A percentile compares a stretch with the other conserved stretches of the same genome.
Conservation (phyloP, 2,329 filamentous ascomycete species). For the Colletotrichum australisinense region DNA sequence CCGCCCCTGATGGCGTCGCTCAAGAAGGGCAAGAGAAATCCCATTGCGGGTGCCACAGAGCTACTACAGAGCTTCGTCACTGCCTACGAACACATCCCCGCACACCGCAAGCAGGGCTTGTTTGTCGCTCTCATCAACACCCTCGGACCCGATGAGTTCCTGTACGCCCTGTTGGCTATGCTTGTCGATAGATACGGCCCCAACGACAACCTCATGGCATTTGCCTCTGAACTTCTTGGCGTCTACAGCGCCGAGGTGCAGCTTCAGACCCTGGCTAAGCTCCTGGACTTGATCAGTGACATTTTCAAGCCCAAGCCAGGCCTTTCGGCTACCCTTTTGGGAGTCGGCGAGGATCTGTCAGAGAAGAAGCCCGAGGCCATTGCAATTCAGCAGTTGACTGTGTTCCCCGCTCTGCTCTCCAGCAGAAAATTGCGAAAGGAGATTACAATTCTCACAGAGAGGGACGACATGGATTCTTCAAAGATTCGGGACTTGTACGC, state of each 20-base stretch:
- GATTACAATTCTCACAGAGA: conserved; percentile 66
- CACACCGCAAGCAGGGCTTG: conserved; percentile 83
- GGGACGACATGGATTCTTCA: conserved; percentile 74
- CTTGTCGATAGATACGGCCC: conserved; percentile 90
- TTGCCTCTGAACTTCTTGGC: conserved; percentile 79
- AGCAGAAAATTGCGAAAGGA: conserved; percentile 68
- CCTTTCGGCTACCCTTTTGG: conserved; percentile 80
- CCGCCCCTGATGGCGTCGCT: conserved; percentile 90
- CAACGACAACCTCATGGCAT: conserved; percentile 77
- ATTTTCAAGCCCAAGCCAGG: conserved; percentile 79
- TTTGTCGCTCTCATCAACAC: conserved; percentile 89
- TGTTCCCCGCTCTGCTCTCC: conserved; percentile 68
- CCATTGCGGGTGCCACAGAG: conserved; percentile 86
- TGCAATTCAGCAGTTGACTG: conserved; percentile 65
- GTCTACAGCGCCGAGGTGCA: conserved; percentile 81
- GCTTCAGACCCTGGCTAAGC: conserved; percentile 80
- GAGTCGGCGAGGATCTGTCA: conserved; percentile 57
- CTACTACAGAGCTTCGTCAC: conserved; percentile 97
- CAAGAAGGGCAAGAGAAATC: conserved; percentile 80
- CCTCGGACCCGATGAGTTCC: conserved; percentile 85
- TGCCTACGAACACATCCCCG: conserved; percentile 95
- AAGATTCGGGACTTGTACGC: conserved; percentile 77
- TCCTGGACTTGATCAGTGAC: conserved; percentile 80
- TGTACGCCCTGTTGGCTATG: conserved; percentile 89
- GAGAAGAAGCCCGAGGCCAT: conserved; percentile 53